Evolutionary conservation across 1,284 basidiomycete species (phyloP), one percentile per base, ranked within the genome.

Genomic region (Lignosus rhinocerotis): DNA sequence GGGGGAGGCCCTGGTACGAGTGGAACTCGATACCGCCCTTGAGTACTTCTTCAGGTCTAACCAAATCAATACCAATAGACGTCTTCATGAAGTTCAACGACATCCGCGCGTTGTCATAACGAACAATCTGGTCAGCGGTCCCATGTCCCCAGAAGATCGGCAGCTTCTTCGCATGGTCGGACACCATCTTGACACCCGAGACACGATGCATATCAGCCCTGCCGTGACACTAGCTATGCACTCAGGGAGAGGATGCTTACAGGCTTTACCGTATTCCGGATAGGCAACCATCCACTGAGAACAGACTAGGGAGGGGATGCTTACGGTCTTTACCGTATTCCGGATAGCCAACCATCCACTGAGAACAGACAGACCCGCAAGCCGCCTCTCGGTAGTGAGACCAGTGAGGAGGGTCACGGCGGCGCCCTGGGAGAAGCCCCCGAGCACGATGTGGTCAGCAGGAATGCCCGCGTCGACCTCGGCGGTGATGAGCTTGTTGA

Each of bases 131-230:
- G 72, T 97, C 94, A 33, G 73, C 75, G n/a, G 77, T 83, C 8
- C 94, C 94, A 63, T 94, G 92, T 6, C 91, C 95, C 87, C 91
- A 92, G 76, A 96, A 96, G 38, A 95, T 80, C 1, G 93, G 89
- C n/a, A 85, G 77, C 12, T 81, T 79, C 55, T 78, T 76, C 19
- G 83, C 81, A 64, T 85, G 78, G 12, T 79, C 74, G 7, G 82
- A 80, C 34, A 76, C 70, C 79, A 89, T 83, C 87, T 90, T 61
- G 21, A 60, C n/a, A 19, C 34, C 47, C 53, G 25, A 25, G 25
- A 25, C 25, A 25, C n/a, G 54, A 60, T 49, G 11, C 25, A 30
- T 45, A 25, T 45, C 43, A 45, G 25, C 25, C 3, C 43, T 10
- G 8, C 4, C 25, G 25, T 25, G 25, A 25, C 25, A 25, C 25